Evolutionary conservation across 331 rosid species (phyloP).

Genomic region (Stylosanthes scabra): DNA sequence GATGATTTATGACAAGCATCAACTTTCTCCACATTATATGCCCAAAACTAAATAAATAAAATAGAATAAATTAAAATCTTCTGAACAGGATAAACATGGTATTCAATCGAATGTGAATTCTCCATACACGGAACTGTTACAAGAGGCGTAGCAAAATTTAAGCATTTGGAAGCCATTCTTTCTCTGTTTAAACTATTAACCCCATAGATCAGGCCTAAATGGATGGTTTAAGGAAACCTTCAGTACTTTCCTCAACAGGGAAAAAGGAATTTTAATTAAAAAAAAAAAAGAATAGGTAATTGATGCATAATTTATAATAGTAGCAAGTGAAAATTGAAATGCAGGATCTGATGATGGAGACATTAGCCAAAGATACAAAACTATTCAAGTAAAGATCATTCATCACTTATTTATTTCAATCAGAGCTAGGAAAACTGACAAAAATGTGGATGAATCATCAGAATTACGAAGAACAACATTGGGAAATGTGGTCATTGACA

Average conservation of each 20-base stretch:
- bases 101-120: background rate
- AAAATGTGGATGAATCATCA: background rate
- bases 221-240: constrained; percentile 2
- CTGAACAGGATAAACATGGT: constrained; percentile 12
- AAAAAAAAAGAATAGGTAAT: background rate
- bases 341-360: constrained; percentile 1
- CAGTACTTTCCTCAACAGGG: constrained; percentile 1
- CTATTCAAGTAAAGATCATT: constrained; percentile 12
- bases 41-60: too few species aligned
- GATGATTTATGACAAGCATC: too few species aligned
- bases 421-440: constrained; percentile 16
- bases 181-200: constrained; percentile 25
- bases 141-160: background rate
- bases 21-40: too few species aligned
- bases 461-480: constrained; percentile 4
- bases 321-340: constrained; percentile 1
- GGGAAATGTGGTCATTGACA: constrained; percentile 4
- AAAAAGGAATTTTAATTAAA: too few species aligned
- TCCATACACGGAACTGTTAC: background rate
- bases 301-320: background rate
- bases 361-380: constrained; percentile 11
- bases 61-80: background rate
- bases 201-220: constrained; percentile 8
- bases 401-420: constrained; percentile 25
- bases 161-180: constrained; percentile 25